Evolutionary conservation across 2,329 filamentous ascomycete species (phyloP), one percentile per base, ranked within the genome.

Genomic region (Berkeleyomyces basicola): DNA sequence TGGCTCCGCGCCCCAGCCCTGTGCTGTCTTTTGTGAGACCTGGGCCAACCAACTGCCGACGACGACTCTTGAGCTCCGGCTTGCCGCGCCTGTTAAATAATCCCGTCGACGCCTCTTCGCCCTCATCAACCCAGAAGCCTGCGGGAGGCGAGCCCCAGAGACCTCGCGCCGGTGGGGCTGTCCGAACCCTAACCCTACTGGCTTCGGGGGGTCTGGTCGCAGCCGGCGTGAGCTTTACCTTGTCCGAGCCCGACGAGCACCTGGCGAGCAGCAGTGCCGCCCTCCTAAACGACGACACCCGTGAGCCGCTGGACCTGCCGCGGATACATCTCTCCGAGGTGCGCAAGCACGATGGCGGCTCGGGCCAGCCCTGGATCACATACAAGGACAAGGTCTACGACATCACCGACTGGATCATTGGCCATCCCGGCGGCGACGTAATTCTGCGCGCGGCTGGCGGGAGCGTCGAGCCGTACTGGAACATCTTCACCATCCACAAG

Each of bases 401-500:
- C 68, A 87, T 87, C 61, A 87, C 84, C 0, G 82, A 86, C 59
- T 87, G 84, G 82, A 73, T 87, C 31, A 73, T 76, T 1, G 82
- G 78, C 0, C 84, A 87, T 68, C 84, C 84, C 0, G 84, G 84
- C 3, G 84, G 84, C 49, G 80, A 85, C 61, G 82, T 87, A 11
- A 87, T 87, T 64, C 74, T 87, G 7, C 78, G 81, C 39, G 84
- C 84, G 1, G 83, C 82, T 0, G 84, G 84, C 3, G 79, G 80
- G 44, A 80, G 78, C 62, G 79, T 87, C 59, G 84, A 87, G 60
- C 79, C 80, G 0, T 87, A 86, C 71, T 87, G 84, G 84, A 76
- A 85, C 64, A 85, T 87, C 61, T 87, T 87, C 69, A 76, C 78
- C 57, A 86, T 87, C 64, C 84, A 87, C 73, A 83, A 86, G 69